Percentiles rank a stretch among this genome's conserved stretches.
Evolutionary conservation across 495 filamentous ascomycete genomes (phyloP).

Genomic region (Bacidia gigantensis): DNA sequence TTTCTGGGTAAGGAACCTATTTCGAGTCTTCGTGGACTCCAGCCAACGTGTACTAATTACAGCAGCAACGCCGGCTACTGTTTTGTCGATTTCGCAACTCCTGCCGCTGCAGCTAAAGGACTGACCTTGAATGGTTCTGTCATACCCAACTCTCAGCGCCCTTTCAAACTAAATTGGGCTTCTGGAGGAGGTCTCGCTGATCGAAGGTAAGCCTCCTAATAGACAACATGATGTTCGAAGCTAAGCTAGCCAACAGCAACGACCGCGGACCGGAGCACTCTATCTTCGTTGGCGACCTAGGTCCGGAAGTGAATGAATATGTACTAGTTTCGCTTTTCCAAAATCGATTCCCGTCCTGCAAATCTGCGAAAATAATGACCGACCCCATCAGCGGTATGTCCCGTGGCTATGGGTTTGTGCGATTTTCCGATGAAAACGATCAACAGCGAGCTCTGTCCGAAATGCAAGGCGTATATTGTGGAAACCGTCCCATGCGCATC

Average conservation of each 20-base stretch:
- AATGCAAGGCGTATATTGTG: slow-evolving; percentile 99
- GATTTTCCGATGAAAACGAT: slow-evolving; percentile 86
- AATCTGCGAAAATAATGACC: slow-evolving; percentile 99
- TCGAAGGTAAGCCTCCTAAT: slow-evolving; percentile 49
- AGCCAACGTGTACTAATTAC: slow-evolving; percentile 25
- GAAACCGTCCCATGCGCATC: slow-evolving; percentile 97
- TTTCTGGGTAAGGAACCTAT: slow-evolving; percentile 67
- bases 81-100: slow-evolving; percentile 83
- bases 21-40: slow-evolving; percentile 13
- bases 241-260: slow-evolving; percentile 47
- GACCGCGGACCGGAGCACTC: slow-evolving; percentile 92
- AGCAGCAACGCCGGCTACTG: slow-evolving; percentile 96
- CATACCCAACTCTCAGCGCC: slow-evolving; percentile 86
- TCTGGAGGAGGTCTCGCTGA: slow-evolving; percentile 92
- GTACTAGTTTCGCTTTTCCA: slow-evolving; percentile 96
- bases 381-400: slow-evolving; percentile 97
- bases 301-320: slow-evolving; percentile 97
- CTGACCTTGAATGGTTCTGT: slow-evolving; percentile 75
- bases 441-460: slow-evolving; percentile 89
- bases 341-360: slow-evolving; percentile 88
- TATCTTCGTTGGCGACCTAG: slow-evolving; percentile 96
- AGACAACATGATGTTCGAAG: background rate
- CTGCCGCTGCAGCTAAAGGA: slow-evolving; percentile 82
- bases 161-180: slow-evolving; percentile 99
- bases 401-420: slow-evolving; percentile 94